Conservation (phyloP, 768 basidiomycete genomes). For the Auricularia cornea region DNA sequence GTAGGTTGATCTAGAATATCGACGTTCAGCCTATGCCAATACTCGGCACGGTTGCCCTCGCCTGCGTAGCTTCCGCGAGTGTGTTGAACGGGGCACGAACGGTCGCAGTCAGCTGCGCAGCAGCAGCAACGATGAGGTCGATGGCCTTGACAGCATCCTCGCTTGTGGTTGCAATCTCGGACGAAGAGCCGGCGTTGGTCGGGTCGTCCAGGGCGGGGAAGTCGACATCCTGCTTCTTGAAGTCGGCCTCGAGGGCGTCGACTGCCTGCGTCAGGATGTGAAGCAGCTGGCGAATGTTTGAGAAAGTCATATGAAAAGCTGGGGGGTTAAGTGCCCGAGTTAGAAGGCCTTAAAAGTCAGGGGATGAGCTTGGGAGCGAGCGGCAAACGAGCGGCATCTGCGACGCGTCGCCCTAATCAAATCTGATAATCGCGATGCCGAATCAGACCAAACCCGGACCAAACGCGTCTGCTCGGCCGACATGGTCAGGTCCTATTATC, state of each 20-base stretch:
- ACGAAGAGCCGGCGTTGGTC: neutral
- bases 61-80: constrained; percentile 44
- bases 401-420: too few species aligned
- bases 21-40: neutral
- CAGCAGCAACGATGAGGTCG: constrained; percentile 49
- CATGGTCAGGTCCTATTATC: too few species aligned
- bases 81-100: constrained; percentile 62
- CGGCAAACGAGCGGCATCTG: too few species aligned
- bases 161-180: neutral
- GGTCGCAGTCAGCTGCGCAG: constrained; percentile 55
- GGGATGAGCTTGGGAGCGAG: too few species aligned
- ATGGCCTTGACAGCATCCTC: neutral
- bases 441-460: too few species aligned
- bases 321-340: too few species aligned
- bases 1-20: constrained; percentile 68
- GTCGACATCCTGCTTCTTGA: neutral
- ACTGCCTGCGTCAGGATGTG: neutral
- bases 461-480: too few species aligned
- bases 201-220: neutral
- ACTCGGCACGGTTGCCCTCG: neutral
- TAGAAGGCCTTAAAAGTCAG: too few species aligned
- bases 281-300: neutral
- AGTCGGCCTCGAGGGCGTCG: neutral
- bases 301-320: neutral
- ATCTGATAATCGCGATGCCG: too few species aligned